A percentile compares a stretch with the other conserved stretches of the same genome.
Conservation (phyloP, 1,139 yeast genomes). For the Diutina pseudorugosa region DNA sequence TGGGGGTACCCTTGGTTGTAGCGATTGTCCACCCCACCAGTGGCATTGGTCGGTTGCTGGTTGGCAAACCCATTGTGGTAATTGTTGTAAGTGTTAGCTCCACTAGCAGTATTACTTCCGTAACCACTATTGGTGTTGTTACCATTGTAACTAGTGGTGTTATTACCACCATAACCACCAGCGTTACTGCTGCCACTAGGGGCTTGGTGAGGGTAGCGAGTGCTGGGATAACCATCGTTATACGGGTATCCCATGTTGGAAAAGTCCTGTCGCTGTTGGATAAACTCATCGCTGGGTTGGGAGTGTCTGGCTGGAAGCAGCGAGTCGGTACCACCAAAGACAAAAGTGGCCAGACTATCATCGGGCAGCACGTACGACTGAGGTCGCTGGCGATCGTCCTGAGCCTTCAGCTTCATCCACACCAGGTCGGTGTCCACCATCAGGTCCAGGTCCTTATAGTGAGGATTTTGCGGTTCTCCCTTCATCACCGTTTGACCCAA, state of each 20-base stretch:
- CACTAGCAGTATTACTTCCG: not conserved
- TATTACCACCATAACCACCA: not conserved
- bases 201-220: not conserved
- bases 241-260: not conserved
- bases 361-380: not conserved
- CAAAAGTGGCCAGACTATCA: not conserved
- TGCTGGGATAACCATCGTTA: not conserved
- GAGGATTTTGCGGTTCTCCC: constrained; percentile 19
- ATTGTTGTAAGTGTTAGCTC: not conserved
- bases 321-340: not conserved
- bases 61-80: not conserved
- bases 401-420: not conserved
- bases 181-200: not conserved
- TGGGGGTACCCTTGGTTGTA: not conserved
- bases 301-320: not conserved
- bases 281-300: not conserved
- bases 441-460: constrained; percentile 27
- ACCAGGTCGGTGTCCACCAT: not conserved
- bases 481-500: constrained; percentile 82
- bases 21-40: not conserved
- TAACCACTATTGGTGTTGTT: not conserved
- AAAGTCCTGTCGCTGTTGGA: not conserved
- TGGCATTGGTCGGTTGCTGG: not conserved
- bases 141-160: too few relatives aligned
- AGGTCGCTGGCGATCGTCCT: not conserved